Evolutionary conservation across 352 stramenopile species (phyloP).

Genomic region (Globisporangium viniferum): DNA sequence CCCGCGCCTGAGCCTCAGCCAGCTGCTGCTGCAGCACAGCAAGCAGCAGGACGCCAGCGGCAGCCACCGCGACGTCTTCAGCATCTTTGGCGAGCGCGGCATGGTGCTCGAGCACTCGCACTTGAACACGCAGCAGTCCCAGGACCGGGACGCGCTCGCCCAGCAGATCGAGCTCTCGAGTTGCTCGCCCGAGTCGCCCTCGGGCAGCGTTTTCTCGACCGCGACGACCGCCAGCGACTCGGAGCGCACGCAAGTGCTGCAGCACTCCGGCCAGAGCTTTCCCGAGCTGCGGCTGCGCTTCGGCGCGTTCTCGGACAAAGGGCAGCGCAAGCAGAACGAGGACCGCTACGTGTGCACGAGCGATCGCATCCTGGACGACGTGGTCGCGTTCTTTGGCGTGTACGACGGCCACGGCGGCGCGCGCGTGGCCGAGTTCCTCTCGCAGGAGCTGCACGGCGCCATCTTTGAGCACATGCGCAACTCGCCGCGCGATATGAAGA

Average conservation of each 20-base stretch:
- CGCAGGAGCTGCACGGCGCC: slow-evolving; percentile 51
- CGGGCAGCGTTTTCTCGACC: slow-evolving; percentile 68
- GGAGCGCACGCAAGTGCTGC: slow-evolving; percentile 60
- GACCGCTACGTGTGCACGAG: slow-evolving; percentile 58
- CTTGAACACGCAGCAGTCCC: slow-evolving; percentile 4
- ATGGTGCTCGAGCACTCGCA: slow-evolving; percentile 55
- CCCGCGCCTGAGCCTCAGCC: slow-evolving; percentile 43
- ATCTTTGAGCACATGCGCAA: slow-evolving; percentile 53
- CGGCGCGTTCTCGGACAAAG: slow-evolving; percentile 71
- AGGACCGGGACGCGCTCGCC: not conserved
- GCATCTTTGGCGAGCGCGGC: slow-evolving; percentile 78
- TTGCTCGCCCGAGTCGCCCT: slow-evolving; percentile 51
- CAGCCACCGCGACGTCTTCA: slow-evolving; percentile 80
- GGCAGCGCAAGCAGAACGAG: slow-evolving; percentile 73
- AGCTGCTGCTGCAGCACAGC: slow-evolving; percentile 50
- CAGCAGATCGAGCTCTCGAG: slow-evolving; percentile 16
- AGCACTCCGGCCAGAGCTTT: slow-evolving; percentile 52
- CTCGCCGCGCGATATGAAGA: slow-evolving; percentile 29
- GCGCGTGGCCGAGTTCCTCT: slow-evolving; percentile 65
- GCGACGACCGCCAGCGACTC: slow-evolving; percentile 72
- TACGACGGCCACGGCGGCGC: slow-evolving; percentile 81
- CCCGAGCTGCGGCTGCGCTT: slow-evolving; percentile 54
- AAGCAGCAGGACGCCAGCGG: slow-evolving; percentile 42
- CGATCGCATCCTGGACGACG: slow-evolving; percentile 48
- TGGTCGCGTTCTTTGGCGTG: slow-evolving; percentile 78